phyloP scores from a whole-genome alignment of 441 rosid species.

The Populus hybrid region DNA sequence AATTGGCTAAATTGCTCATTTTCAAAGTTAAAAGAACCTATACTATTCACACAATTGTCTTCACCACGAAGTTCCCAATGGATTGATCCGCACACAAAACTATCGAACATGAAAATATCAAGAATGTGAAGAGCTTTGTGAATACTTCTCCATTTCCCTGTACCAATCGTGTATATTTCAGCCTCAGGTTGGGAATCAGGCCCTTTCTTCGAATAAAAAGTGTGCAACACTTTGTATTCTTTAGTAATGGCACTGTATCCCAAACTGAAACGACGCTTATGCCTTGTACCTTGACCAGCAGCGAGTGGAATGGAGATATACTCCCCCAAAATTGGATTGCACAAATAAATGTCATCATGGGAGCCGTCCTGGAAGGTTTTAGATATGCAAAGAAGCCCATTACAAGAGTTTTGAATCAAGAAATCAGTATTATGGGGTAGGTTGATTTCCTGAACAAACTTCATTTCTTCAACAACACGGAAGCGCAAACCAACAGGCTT shows the following conservation, averaged over 20 bases:
- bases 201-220: neutral
- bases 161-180: neutral
- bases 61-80: neutral
- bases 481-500: neutral
- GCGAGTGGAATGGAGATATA: neutral
- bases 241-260: neutral
- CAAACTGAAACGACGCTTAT: neutral
- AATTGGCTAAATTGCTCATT: neutral
- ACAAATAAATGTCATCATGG: neutral
- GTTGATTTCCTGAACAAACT: neutral
- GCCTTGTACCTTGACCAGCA: neutral
- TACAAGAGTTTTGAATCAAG: neutral
- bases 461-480: neutral
- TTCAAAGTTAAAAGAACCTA: neutral
- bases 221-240: neutral
- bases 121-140: neutral
- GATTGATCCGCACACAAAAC: neutral
- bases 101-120: neutral
- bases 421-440: neutral
- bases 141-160: neutral
- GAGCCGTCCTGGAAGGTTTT: neutral
- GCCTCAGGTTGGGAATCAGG: neutral
- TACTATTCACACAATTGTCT: neutral
- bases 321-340: conserved; percentile 1
- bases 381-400: neutral